Percentiles rank a stretch among this genome's conserved stretches.
Conservation (phyloP, 2,329 filamentous ascomycete species). For the Calonectria leucothoes region DNA sequence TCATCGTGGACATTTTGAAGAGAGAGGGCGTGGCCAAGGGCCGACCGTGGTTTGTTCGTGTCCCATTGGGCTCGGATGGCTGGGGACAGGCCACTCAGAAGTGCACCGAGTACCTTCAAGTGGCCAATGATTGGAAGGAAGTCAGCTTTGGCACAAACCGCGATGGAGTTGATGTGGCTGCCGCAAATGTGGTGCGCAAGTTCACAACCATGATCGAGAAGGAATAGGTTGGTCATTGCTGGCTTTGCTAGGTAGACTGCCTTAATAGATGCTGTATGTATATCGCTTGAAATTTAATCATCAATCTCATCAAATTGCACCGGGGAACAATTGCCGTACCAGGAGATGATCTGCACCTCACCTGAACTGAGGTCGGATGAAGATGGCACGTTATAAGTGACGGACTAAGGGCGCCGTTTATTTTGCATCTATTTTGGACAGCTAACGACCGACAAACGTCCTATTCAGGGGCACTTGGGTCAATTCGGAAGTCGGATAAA, state of each 20-base stretch:
- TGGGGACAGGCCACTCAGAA: constrained; percentile 9
- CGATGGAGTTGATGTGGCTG: background rate
- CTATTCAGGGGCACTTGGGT: background rate
- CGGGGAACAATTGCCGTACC: background rate
- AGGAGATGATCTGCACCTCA: background rate
- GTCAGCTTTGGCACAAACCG: constrained; percentile 1
- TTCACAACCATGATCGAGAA: background rate
- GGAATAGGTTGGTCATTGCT: background rate
- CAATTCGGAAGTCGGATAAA: background rate
- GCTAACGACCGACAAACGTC: background rate
- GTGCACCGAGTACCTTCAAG: background rate
- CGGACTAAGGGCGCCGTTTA: background rate
- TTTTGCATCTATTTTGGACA: background rate
- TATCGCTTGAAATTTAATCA: background rate
- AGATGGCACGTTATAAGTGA: background rate
- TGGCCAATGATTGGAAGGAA: background rate
- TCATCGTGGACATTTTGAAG: constrained; percentile 32
- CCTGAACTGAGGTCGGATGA: background rate
- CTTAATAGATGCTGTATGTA: background rate
- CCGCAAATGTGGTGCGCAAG: background rate
- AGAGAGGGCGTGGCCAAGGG: constrained; percentile 37
- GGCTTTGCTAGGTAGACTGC: background rate
- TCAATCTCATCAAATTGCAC: background rate
- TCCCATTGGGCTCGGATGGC: constrained; percentile 14
- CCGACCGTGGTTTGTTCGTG: constrained; percentile 10